Conservation (phyloP, 306 rosid species). For the Citrullus amarus region DNA sequence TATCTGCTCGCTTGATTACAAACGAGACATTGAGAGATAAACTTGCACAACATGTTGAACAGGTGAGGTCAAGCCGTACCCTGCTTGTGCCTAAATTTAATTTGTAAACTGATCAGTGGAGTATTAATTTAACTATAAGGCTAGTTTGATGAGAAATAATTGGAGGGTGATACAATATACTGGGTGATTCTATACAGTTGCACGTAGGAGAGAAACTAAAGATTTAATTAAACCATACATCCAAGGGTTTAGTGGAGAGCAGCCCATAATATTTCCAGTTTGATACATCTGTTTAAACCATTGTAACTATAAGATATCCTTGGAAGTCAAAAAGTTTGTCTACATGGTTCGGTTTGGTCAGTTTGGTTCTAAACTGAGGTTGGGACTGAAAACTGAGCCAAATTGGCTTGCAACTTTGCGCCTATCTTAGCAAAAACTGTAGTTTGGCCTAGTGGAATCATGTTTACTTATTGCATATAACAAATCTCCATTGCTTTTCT, state of each 20-base stretch:
- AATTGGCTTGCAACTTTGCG: neutral
- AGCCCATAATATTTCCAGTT: neutral
- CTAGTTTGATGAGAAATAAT: no score
- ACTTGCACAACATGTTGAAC: conserved; percentile 82
- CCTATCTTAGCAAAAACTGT: neutral
- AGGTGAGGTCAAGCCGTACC: conserved; percentile 36
- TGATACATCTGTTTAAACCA: neutral
- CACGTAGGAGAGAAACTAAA: no score
- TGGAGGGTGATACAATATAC: no score
- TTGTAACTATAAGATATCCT: neutral
- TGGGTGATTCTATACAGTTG: no score
- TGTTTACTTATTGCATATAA: neutral
- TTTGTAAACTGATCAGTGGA: neutral
- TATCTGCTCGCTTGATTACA: conserved; percentile 47
- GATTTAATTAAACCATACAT: no score
- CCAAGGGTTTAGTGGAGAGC: no score
- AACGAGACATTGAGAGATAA: conserved; percentile 63
- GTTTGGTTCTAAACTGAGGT: neutral
- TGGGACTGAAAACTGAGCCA: neutral
- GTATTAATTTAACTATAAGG: neutral
- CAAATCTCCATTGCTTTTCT: neutral
- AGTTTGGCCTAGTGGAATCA: neutral
- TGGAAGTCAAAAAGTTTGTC: neutral
- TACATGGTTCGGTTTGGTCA: neutral
- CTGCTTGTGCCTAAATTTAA: conserved; percentile 1